Conservation (phyloP, 2,329 filamentous ascomycete species). For the Emydomyces testavorans region DNA sequence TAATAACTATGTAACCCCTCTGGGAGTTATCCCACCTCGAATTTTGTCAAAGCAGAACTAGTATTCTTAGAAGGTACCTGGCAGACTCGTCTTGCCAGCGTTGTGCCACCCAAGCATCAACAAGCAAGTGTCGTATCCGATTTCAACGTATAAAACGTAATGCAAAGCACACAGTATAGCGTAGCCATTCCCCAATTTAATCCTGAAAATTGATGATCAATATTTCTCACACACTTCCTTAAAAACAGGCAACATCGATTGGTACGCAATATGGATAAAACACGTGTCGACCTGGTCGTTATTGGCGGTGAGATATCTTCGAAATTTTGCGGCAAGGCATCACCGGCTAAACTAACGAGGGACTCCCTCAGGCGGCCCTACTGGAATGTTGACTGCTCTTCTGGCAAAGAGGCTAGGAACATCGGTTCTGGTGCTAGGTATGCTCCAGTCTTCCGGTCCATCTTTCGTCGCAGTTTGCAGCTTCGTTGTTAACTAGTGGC, state of each 20-base stretch:
- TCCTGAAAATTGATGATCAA: not conserved
- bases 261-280: not conserved
- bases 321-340: not conserved
- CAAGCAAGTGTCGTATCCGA: not conserved
- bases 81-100: not conserved
- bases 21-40: not conserved
- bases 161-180: not conserved
- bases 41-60: not conserved
- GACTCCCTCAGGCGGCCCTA: not conserved
- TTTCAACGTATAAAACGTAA: slow-evolving; percentile 1
- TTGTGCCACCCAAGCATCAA: not conserved
- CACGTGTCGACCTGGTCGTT: not conserved
- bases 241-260: not conserved
- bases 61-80: not conserved
- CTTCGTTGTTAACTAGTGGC: not conserved
- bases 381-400: slow-evolving; percentile 5
- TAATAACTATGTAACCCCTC: not conserved
- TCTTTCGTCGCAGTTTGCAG: not conserved
- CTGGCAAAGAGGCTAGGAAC: not conserved
- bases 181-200: not conserved
- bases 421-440: slow-evolving; percentile 1
- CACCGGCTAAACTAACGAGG: not conserved
- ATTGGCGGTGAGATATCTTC: slow-evolving; percentile 1
- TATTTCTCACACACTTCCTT: not conserved
- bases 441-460: no score